Conservation (phyloP, 2,329 filamentous ascomycete genomes). For the Lasiodiplodia theobromae region DNA sequence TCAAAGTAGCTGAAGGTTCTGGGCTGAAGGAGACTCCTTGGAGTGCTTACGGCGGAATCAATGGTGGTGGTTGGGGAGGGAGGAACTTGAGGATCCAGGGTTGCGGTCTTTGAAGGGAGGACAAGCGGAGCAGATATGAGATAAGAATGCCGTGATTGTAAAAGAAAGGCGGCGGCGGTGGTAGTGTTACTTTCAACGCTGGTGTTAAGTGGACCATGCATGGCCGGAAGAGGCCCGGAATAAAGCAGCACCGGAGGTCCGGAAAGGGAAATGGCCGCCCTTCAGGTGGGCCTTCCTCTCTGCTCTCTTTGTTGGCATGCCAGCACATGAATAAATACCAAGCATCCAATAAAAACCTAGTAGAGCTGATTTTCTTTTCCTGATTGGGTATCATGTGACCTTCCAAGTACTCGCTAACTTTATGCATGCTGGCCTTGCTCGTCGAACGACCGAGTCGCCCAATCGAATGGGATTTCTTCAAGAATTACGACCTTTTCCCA, state of each 20-base stretch:
- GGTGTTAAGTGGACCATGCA: neutral
- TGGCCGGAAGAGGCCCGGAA: neutral
- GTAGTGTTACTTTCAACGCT: neutral
- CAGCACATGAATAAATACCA: neutral
- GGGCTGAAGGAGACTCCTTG: neutral
- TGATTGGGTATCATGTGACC: constrained; percentile 15
- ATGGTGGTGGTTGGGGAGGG: neutral
- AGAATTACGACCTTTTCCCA: neutral
- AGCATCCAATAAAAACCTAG: neutral
- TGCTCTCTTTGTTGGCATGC: constrained; percentile 19
- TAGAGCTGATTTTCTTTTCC: neutral
- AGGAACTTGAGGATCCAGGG: neutral
- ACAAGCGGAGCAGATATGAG: neutral
- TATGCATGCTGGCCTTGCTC: neutral
- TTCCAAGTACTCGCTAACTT: neutral
- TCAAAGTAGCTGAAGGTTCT: neutral
- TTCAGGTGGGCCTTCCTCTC: neutral
- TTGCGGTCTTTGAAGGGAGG: neutral
- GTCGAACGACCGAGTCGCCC: neutral
- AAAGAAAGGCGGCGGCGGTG: neutral
- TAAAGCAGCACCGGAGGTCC: neutral
- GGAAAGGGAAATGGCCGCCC: constrained; percentile 10
- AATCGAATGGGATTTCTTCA: neutral
- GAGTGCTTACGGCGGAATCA: neutral
- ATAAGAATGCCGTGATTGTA: neutral